Evolutionary conservation across 495 filamentous ascomycete genomes (phyloP), one percentile per base, ranked within the genome.

Genomic region (Antarctomyces pellizariae): DNA sequence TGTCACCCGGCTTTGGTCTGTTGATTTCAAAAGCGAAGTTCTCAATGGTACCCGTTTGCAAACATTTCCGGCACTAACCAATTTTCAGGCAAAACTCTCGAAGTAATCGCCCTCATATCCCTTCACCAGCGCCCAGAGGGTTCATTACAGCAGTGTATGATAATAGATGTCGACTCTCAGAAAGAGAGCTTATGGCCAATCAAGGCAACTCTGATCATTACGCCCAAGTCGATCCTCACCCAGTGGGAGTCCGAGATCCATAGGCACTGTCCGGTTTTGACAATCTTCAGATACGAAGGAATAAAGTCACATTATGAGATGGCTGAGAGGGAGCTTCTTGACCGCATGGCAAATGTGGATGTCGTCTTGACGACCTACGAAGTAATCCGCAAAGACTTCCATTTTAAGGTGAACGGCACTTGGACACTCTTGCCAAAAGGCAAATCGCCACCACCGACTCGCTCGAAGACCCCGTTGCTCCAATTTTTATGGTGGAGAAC

Each of bases 51-150:
- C n/a, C n/a, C n/a, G n/a, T n/a, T n/a, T n/a, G n/a, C n/a, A n/a
- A n/a, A n/a, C n/a, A n/a, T n/a, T n/a, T n/a, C n/a, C n/a, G n/a
- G n/a, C n/a, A n/a, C n/a, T n/a, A n/a, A n/a, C n/a, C n/a, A n/a
- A n/a, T n/a, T n/a, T n/a, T n/a, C n/a, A n/a, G 86, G 86, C 1
- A 97, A 97, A 44, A 93, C 86, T 0, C 64, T 93, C 11, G 86
- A 97, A 44, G 58, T 84, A 26, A 75, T 86, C 24, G 63, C 74
- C 2, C 48, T 93, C 11, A 70, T 90, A 0, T 61, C 60, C 23
- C 42, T 74, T 24, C 69, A 90, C 39, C 51, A 31, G 18, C 56
- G 49, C 11, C 38, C 35, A 3, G 19, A 24, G 9, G 29, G n/a
- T n/a, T n/a, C n/a, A n/a, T n/a, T n/a, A n/a, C n/a, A 30, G 3